Evolutionary conservation across 208 protist species (phyloP).

Genomic region (Trypanosoma melophagium): DNA sequence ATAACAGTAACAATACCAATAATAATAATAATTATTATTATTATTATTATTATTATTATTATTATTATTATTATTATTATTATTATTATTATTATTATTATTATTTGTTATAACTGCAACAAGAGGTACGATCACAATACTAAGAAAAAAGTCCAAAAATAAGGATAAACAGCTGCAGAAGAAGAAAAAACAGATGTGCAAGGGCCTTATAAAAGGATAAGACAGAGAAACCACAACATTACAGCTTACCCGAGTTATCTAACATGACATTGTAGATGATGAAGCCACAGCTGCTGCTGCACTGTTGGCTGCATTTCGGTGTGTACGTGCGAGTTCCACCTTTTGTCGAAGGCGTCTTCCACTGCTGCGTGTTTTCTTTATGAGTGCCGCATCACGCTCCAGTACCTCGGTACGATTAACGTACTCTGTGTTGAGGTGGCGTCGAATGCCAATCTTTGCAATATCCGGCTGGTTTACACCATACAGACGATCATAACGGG

Average conservation of each 20-base stretch:
- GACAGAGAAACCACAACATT: neutral
- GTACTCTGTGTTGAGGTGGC: slow-evolving; percentile 81
- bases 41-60: too few species aligned
- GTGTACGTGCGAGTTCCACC: slow-evolving; percentile 67
- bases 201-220: too few species aligned
- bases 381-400: slow-evolving; percentile 73
- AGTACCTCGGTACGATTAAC: slow-evolving; percentile 76
- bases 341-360: slow-evolving; percentile 77
- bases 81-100: too few species aligned
- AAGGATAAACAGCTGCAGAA: too few species aligned
- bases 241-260: neutral
- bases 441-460: slow-evolving; percentile 83
- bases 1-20: too few species aligned
- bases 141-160: too few species aligned
- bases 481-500: slow-evolving; percentile 89
- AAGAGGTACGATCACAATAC: too few species aligned
- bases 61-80: too few species aligned
- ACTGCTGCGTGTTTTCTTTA: slow-evolving; percentile 63
- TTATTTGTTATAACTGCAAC: too few species aligned
- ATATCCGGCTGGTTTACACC: slow-evolving; percentile 82
- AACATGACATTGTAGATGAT: slow-evolving; percentile 3
- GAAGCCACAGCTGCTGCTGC: neutral
- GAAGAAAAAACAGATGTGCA: too few species aligned
- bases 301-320: slow-evolving; percentile 53
- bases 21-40: too few species aligned